Conservation (phyloP, 305 asterid species). For the Ilex paraguariensis region DNA sequence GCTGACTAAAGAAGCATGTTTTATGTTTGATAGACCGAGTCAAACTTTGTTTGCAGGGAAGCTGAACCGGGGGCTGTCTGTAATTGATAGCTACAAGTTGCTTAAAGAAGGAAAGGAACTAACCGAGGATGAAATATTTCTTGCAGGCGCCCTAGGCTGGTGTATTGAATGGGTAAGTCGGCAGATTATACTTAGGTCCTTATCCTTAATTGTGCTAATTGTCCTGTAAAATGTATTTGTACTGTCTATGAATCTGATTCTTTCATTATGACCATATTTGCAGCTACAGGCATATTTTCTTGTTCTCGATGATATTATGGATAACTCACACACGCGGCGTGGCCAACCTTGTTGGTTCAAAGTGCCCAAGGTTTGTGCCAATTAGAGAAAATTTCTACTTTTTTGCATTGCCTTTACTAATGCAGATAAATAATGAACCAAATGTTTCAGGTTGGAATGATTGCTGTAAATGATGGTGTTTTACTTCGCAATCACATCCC, state of each 20-base stretch:
- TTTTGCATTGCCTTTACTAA: neutral
- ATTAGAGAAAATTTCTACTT: conserved; percentile 1
- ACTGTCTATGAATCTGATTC: neutral
- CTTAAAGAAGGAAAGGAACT: conserved; percentile 46
- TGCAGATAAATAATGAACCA: neutral
- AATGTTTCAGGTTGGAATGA: conserved; percentile 49
- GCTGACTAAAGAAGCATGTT: neutral
- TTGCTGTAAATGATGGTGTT: conserved; percentile 58
- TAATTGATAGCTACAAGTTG: conserved; percentile 54
- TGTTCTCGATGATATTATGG: conserved; percentile 71
- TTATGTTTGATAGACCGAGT: neutral
- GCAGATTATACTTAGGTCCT: neutral
- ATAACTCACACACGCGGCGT: conserved; percentile 55
- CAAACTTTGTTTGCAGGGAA: conserved; percentile 15
- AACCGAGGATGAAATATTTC: conserved; percentile 46
- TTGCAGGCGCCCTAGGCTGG: conserved; percentile 70
- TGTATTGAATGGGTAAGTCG: conserved; percentile 65
- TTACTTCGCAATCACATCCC: conserved; percentile 63
- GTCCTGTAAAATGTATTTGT: neutral
- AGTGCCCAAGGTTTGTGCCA: conserved; percentile 40
- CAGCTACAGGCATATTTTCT: conserved; percentile 75
- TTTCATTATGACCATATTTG: neutral
- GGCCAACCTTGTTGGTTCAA: conserved; percentile 74
- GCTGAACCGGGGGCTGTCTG: conserved; percentile 67
- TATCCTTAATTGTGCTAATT: neutral